phyloP scores from a whole-genome alignment of 1,139 yeast genomes.

The Diutina catenulata region DNA sequence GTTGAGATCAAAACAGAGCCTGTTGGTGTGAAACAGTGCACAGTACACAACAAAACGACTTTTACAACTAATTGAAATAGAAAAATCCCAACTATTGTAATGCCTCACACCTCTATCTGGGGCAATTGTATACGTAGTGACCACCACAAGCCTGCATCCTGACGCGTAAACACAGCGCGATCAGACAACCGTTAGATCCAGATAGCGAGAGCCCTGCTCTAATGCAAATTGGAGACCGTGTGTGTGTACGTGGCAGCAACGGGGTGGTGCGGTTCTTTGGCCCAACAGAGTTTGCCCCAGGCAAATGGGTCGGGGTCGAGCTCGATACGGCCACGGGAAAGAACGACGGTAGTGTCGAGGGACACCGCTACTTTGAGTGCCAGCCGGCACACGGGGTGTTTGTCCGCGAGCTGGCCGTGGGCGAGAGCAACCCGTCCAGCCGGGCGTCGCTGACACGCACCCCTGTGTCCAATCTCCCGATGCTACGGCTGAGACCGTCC shows the following conservation, averaged over 20 bases:
- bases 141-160: too few relatives aligned
- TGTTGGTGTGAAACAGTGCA: too few relatives aligned
- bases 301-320: constrained; percentile 74
- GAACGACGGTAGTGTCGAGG: constrained; percentile 69
- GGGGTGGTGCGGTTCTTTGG: constrained; percentile 45
- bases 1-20: too few relatives aligned
- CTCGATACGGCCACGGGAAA: constrained; percentile 55
- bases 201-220: too few relatives aligned
- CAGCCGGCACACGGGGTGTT: constrained; percentile 43
- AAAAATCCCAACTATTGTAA: too few relatives aligned
- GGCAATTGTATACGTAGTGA: too few relatives aligned
- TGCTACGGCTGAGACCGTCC: constrained; percentile 7
- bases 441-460: neutral
- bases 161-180: too few relatives aligned
- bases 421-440: neutral
- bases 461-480: constrained; percentile 7
- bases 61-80: too few relatives aligned
- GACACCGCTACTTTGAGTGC: constrained; percentile 50
- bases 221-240: constrained; percentile 25
- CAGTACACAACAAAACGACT: too few relatives aligned
- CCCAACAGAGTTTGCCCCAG: constrained; percentile 44
- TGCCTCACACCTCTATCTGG: too few relatives aligned
- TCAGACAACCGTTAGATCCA: too few relatives aligned
- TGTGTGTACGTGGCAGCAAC: constrained; percentile 24
- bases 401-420: constrained; percentile 22